A percentile compares a stretch with the other conserved stretches of the same genome.
Evolutionary conservation across 2,329 filamentous ascomycete genomes (phyloP).

Genomic region (Scedosporium minutisporum): DNA sequence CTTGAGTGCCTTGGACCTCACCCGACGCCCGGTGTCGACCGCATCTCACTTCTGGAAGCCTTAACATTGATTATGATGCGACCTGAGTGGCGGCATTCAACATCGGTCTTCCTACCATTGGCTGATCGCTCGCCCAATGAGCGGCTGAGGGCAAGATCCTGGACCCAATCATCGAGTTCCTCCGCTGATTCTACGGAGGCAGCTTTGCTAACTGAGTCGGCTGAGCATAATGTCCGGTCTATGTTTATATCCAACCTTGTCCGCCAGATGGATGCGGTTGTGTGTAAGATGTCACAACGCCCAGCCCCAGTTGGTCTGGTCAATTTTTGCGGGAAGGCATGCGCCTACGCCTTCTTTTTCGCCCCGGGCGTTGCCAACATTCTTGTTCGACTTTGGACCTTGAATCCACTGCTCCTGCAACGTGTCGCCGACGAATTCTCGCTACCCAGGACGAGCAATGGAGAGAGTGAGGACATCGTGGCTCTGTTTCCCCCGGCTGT

Average conservation of each 20-base stretch:
- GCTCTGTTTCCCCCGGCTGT: constrained; percentile 61
- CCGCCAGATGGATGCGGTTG: constrained; percentile 75
- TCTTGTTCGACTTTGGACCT: constrained; percentile 70
- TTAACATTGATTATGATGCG: constrained; percentile 77
- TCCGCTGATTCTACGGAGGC: constrained; percentile 58
- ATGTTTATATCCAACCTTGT: constrained; percentile 77
- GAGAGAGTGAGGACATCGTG: constrained; percentile 55
- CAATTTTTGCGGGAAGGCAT: constrained; percentile 81
- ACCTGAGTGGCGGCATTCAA: constrained; percentile 73
- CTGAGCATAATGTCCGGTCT: constrained; percentile 79
- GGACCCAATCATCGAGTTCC: constrained; percentile 40
- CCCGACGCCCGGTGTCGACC: constrained; percentile 73
- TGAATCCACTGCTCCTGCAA: constrained; percentile 58
- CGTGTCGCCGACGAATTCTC: constrained; percentile 62
- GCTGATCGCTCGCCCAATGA: constrained; percentile 43
- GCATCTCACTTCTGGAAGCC: constrained; percentile 70
- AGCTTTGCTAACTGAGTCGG: constrained; percentile 49
- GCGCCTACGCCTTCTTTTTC: constrained; percentile 89
- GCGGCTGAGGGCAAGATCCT: constrained; percentile 32
- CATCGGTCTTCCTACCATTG: constrained; percentile 56
- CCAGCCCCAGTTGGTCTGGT: constrained; percentile 59
- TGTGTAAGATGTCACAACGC: constrained; percentile 77
- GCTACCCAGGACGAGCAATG: constrained; percentile 43
- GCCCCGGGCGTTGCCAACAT: constrained; percentile 79
- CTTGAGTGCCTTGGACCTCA: constrained; percentile 59